These are phyloP conservation scores for Stylonectria norvegica DNA, from an alignment of 2,329 filamentous ascomycete species.

Conservation along the genomic window DNA sequence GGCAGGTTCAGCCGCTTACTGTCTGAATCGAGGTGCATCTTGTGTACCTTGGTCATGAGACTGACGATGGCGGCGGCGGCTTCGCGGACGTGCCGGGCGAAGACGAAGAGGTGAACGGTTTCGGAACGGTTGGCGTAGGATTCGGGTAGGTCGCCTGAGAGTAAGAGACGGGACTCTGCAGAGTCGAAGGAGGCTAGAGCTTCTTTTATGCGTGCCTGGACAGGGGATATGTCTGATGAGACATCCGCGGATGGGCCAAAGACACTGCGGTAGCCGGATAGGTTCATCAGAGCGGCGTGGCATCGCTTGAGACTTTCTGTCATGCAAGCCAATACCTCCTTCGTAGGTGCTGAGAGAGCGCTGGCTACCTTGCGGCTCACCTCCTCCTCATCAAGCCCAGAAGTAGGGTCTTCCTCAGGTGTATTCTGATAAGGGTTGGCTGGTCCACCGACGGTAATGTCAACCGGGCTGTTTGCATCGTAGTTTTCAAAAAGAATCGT, in stretches of 20 bases:
- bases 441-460: slow-evolving; percentile 12
- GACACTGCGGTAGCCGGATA: slow-evolving; percentile 48
- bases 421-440: slow-evolving; percentile 2
- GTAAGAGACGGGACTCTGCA: slow-evolving; percentile 45
- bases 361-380: slow-evolving; percentile 22
- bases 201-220: slow-evolving; percentile 39
- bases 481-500: slow-evolving; percentile 42
- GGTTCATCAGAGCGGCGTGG: slow-evolving; percentile 52
- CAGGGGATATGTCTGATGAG: slow-evolving; percentile 40
- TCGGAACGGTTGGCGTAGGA: slow-evolving; percentile 47
- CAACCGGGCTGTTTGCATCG: slow-evolving; percentile 11
- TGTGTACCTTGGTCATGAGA: slow-evolving; percentile 45
- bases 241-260: slow-evolving; percentile 42
- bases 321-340: slow-evolving; percentile 46
- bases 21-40: slow-evolving; percentile 42
- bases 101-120: slow-evolving; percentile 52
- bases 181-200: slow-evolving; percentile 45
- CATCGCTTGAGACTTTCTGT: slow-evolving; percentile 41
- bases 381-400: slow-evolving; percentile 12
- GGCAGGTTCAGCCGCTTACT: slow-evolving; percentile 46
- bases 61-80: slow-evolving; percentile 45
- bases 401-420: slow-evolving; percentile 6
- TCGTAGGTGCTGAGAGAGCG: slow-evolving; percentile 44
- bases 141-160: slow-evolving; percentile 42
- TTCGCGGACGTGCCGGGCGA: slow-evolving; percentile 53